Conservation (phyloP, 225 moss, liverwort and hornwort genomes). For the Physcomitrium patens region DNA sequence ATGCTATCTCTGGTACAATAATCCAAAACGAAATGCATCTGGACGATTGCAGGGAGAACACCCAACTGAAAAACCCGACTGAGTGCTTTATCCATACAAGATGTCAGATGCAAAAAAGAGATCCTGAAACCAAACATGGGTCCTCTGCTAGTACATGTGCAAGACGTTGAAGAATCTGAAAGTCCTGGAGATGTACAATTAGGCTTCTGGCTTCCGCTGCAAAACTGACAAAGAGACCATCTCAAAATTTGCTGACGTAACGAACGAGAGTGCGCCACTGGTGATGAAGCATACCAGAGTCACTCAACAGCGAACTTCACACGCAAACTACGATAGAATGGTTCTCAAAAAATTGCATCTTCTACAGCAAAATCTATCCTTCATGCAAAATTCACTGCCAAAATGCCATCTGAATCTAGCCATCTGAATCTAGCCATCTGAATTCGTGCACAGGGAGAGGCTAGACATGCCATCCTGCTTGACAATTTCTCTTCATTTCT, state of each 20-base stretch:
- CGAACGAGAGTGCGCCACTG: background rate
- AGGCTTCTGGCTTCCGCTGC: background rate
- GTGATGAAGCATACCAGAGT: background rate
- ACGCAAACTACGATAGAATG: background rate
- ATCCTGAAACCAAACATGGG: too few relatives aligned
- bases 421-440: background rate
- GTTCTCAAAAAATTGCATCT: background rate
- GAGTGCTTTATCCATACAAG: too few relatives aligned
- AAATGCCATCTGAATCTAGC: conserved; percentile 20
- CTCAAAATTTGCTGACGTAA: background rate
- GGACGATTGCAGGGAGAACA: too few relatives aligned
- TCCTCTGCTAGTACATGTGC: too few relatives aligned
- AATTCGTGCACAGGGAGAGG: background rate
- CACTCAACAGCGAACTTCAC: background rate
- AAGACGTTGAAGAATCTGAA: too few relatives aligned
- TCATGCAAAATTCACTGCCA: background rate
- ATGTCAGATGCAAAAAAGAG: too few relatives aligned
- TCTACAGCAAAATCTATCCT: background rate
- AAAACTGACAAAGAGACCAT: background rate
- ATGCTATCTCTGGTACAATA: too few relatives aligned
- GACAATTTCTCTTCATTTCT: background rate
- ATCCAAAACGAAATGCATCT: too few relatives aligned
- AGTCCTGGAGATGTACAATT: background rate
- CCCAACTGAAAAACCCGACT: too few relatives aligned
- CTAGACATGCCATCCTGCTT: background rate